Base-by-base conservation (phyloP, 306 rosid genomes). In the Ceratonia siliqua region DNA sequence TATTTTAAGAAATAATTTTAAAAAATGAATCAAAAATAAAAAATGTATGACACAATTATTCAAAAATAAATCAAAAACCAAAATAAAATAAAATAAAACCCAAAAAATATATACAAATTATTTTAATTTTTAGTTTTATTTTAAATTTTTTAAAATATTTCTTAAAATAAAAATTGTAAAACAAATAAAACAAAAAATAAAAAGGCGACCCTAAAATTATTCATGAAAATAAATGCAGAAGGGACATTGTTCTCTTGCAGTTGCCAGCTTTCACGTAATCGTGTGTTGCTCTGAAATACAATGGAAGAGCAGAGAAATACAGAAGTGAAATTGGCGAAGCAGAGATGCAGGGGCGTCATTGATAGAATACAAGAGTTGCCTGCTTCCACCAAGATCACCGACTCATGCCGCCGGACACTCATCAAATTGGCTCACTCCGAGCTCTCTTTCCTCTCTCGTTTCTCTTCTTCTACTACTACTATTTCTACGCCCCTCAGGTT, bases 351-450 rank as follows among this genome's bases (percentile, higher is more conserved):
- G 67, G 74, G 43, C 42, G 89, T 94, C 58, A 87, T 89, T 5
- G 87, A 81, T 39, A 67, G 83, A 42, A 81, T 91, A 61, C 70
- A 77, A 48, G 42, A 65, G 0, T 81, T 91, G 46, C 83, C 92
- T 5, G 69, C 70, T 68, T 81, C 89, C 67, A 66, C 91, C 80
- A 87, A 78, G 54, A 83, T 94, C 83, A 82, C 83, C 21, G 74
- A 76, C 12, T 91, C 94, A 32, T 86, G 91, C 83, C 82, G 42
- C 53, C 87, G 82, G 52, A 91, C 98, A 22, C 98, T 94, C 41
- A 82, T 89, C 75, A 94, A 82, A 75, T 82, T 86, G 79, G 92
- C 88, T 57, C 73, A 39, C 49, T 85, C 92, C 25, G 98, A 94
- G 62, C 91, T 89, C 57, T 15, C 57, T 71, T 94, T 91, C 70